phyloP scores from a whole-genome alignment of 2,329 filamentous ascomycete genomes.

The Coniella vitis region DNA sequence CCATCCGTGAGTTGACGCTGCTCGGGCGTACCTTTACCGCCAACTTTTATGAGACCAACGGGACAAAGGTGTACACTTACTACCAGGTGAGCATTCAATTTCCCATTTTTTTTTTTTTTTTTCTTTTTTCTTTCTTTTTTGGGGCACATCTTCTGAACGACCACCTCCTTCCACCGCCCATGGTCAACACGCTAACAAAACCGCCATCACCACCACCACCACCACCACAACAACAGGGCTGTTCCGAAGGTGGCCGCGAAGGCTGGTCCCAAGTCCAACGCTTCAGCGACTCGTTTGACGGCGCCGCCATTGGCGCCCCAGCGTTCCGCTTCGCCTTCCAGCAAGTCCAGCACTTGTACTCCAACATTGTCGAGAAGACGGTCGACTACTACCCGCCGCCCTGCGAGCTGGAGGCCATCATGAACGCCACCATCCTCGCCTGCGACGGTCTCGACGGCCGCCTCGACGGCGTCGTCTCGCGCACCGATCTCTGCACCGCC shows the following conservation, averaged over 20 bases:
- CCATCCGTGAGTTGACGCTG: conserved; percentile 44
- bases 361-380: conserved; percentile 31
- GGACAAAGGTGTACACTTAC: conserved; percentile 40
- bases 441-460: conserved; percentile 9
- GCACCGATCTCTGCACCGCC: conserved; percentile 31
- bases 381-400: conserved; percentile 35
- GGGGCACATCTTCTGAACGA: too few relatives aligned
- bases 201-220: too few relatives aligned
- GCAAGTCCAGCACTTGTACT: conserved; percentile 19
- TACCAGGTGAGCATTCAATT: conserved; percentile 31
- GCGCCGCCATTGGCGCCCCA: conserved; percentile 37
- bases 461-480: conserved; percentile 14
- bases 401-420: conserved; percentile 20
- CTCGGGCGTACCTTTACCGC: conserved; percentile 37
- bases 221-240: conserved; percentile 26
- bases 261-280: conserved; percentile 39
- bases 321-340: conserved; percentile 37
- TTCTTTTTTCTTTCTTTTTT: background rate
- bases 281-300: conserved; percentile 35
- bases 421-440: conserved; percentile 8
- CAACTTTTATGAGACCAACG: conserved; percentile 30
- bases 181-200: background rate
- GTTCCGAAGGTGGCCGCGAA: conserved; percentile 41
- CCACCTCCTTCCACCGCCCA: background rate
- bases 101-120: background rate